Evolutionary conservation across 768 basidiomycete genomes (phyloP).

Genomic region (Russula brevipes): DNA sequence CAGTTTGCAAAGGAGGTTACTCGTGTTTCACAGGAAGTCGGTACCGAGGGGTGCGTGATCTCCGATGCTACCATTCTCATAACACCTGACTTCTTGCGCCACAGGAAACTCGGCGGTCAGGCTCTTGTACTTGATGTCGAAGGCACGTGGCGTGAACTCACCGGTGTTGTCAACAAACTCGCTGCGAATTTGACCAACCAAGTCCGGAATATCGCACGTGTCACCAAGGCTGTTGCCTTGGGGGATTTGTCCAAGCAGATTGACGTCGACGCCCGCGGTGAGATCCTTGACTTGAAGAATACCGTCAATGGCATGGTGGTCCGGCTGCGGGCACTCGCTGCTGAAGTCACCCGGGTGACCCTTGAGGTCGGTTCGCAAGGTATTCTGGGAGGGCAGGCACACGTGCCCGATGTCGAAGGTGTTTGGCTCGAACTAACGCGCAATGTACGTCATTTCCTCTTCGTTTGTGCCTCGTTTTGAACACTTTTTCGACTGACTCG

Average conservation of each 20-base stretch:
- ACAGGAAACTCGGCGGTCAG: conserved; percentile 71
- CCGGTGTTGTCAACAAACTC: conserved; percentile 72
- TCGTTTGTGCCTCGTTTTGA: not conserved
- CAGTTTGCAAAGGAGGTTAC: conserved; percentile 88
- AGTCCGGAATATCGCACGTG: conserved; percentile 48
- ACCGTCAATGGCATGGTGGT: conserved; percentile 48
- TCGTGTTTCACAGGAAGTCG: conserved; percentile 74
- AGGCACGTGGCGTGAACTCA: conserved; percentile 78
- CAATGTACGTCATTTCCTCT: conserved; percentile 43
- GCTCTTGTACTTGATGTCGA: conserved; percentile 83
- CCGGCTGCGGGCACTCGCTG: conserved; percentile 55
- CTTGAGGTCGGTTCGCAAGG: conserved; percentile 82
- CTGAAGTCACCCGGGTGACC: conserved; percentile 77
- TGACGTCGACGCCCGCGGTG: conserved; percentile 81
- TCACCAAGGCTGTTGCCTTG: conserved; percentile 68
- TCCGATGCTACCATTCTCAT: conserved; percentile 1
- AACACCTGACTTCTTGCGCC: conserved; percentile 11
- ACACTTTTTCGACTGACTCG: not conserved
- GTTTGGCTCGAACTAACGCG: conserved; percentile 75
- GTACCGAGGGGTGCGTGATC: conserved; percentile 45
- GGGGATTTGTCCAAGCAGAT: conserved; percentile 89
- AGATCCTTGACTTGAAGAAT: conserved; percentile 74
- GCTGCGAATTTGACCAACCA: conserved; percentile 63
- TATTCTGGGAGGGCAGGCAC: conserved; percentile 79
- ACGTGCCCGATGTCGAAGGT: conserved; percentile 81